These are phyloP conservation scores for Mucor irregularis DNA, from an alignment of 371 early-diverging fungal species.

Conservation along the genomic window DNA sequence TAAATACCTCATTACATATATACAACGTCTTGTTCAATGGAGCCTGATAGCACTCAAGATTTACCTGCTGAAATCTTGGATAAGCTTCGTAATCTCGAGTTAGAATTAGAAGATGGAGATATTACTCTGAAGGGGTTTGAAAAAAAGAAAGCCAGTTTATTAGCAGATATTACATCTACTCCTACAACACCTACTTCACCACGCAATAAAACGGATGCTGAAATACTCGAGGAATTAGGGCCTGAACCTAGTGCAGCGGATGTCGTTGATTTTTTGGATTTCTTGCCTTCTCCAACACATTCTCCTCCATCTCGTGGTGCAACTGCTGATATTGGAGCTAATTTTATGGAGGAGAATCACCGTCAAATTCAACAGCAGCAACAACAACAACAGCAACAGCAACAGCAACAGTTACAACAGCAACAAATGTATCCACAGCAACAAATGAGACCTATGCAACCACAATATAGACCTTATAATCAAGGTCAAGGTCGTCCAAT, in stretches of 20 bases:
- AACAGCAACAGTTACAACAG: background rate
- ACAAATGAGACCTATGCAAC: constrained; percentile 12
- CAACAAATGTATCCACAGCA: constrained; percentile 5
- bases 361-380: constrained; percentile 15
- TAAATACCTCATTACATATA: background rate
- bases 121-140: constrained; percentile 74
- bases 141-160: constrained; percentile 53
- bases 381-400: constrained; percentile 9
- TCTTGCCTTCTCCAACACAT: constrained; percentile 50
- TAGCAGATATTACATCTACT: constrained; percentile 20
- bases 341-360: constrained; percentile 35
- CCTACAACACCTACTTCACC: constrained; percentile 15
- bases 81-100: constrained; percentile 53
- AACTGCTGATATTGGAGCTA: constrained; percentile 12
- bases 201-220: constrained; percentile 12
- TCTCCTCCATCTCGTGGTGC: constrained; percentile 25
- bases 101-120: constrained; percentile 68
- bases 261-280: constrained; percentile 52
- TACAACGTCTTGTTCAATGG: constrained; percentile 12
- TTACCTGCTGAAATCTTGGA: constrained; percentile 50
- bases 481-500: constrained; percentile 3
- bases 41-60: constrained; percentile 34
- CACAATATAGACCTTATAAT: constrained; percentile 17
- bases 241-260: constrained; percentile 57
- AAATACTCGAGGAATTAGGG: constrained; percentile 28